phyloP scores from a whole-genome alignment of 352 stramenopile genomes.

The Globisporangium splendens region DNA sequence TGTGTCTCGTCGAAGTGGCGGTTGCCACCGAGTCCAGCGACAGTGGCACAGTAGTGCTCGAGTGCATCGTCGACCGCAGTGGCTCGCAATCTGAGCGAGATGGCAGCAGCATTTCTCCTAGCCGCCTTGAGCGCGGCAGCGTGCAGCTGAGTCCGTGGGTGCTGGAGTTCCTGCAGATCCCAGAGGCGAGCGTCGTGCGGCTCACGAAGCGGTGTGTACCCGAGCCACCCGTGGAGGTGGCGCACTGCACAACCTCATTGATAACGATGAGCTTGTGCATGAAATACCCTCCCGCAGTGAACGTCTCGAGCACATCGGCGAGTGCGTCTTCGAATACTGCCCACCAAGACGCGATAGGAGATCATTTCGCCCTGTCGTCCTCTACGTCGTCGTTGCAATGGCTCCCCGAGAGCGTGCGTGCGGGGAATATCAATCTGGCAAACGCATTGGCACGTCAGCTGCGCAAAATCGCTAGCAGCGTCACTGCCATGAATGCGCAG shows the following conservation, averaged over 20 bases:
- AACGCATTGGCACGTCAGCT: constrained; percentile 36
- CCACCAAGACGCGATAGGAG: background rate
- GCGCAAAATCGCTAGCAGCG: constrained; percentile 3
- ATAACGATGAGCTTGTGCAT: constrained; percentile 27
- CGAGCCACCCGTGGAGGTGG: constrained; percentile 10
- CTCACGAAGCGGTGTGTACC: constrained; percentile 4
- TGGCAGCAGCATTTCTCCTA: background rate
- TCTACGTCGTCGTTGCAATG: constrained; percentile 16
- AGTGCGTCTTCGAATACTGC: background rate
- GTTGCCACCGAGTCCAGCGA: background rate
- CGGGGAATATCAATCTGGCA: constrained; percentile 33
- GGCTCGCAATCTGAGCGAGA: background rate
- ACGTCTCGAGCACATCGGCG: background rate
- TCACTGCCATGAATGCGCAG: constrained; percentile 9
- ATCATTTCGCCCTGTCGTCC: background rate
- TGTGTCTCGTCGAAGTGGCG: constrained; percentile 16
- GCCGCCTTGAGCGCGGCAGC: constrained; percentile 5
- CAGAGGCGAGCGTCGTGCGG: constrained; percentile 9
- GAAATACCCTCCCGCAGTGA: constrained; percentile 22
- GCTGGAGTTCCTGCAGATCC: constrained; percentile 23
- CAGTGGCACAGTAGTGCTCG: constrained; percentile 21
- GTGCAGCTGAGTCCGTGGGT: constrained; percentile 58
- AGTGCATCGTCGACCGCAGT: constrained; percentile 29
- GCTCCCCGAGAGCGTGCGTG: constrained; percentile 38
- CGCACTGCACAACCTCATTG: constrained; percentile 3